Base-by-base conservation (phyloP, 805 yeast genomes). In the Scheffersomyces spartinae region DNA sequence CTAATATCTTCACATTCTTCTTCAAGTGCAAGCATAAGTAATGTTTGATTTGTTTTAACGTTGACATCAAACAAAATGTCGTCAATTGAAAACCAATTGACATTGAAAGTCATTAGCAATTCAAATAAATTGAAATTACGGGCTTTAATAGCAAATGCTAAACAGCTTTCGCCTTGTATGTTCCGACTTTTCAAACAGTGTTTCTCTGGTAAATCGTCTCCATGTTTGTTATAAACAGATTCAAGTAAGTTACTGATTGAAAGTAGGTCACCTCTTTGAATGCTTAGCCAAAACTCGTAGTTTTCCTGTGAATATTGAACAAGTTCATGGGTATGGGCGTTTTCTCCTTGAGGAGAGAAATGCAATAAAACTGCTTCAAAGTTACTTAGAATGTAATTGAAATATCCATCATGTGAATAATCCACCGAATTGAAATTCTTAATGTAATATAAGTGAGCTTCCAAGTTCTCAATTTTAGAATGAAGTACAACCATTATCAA, bases 361-460 rank as follows among this genome's bases (percentile, higher is more conserved):
- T 78, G 88, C 29, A 55, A 70, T 6, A 83, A 41, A 0, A 82
- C 93, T 0, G 85, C 94, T 39, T 85, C 94, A 22, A 85, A 57
- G 5, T 94, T 83, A 23, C 94, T 77, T 9, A 84, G 36, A 1
- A 85, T 75, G 45, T 88, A 88, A 7, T 82, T 93, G 16, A 68
- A 47, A 13, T 69, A 57, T 0, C 95, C 95, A 3, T 60, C 61
- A n/a, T 41, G 38, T 3, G 42, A 19, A 23, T 24, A 24, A 20
- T 47, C 48, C 0, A 41, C 35, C 3, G 53, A 54, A 13, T 76
- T 64, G 40, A 78, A 83, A 20, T 64, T 55, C 33, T 72, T 71
- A 25, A 85, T 64, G 43, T 82, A 84, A 23, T 54, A 61, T 7
- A 86, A 43, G 35, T 80, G 85, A 2, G 70, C 64, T 35, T 71